A percentile compares a stretch with the other conserved stretches of the same genome.
Conservation (phyloP, 257 asterid genomes). For the Pogostemon cablin region DNA sequence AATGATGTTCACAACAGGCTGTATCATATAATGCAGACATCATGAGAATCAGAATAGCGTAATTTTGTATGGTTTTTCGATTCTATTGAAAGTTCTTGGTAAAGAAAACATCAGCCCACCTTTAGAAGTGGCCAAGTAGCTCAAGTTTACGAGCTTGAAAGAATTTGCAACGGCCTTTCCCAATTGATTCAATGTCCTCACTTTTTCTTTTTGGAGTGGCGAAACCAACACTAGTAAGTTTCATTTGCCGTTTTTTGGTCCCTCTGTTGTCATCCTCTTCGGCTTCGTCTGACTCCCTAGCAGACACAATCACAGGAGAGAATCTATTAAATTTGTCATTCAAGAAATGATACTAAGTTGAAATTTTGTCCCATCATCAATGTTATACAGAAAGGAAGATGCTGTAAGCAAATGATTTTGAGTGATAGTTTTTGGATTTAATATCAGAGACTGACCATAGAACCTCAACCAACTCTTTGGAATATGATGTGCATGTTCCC, state of each 20-base stretch:
- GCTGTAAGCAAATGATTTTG: slow-evolving; percentile 1
- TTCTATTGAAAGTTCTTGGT: background rate
- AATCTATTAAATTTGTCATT: background rate
- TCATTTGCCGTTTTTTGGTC: slow-evolving; percentile 64
- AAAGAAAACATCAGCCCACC: slow-evolving; percentile 16
- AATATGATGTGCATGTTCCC: slow-evolving; percentile 86
- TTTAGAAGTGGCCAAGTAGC: slow-evolving; percentile 64
- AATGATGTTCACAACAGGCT: background rate
- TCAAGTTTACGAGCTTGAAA: slow-evolving; percentile 94
- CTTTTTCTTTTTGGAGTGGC: slow-evolving; percentile 59
- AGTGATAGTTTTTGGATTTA: background rate
- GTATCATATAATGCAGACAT: background rate
- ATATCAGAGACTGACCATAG: slow-evolving; percentile 61
- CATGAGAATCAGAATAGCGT: background rate
- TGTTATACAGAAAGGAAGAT: background rate
- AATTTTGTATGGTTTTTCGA: no score
- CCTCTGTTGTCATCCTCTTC: slow-evolving; percentile 60
- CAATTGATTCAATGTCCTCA: slow-evolving; percentile 86
- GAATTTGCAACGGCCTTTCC: slow-evolving; percentile 85
- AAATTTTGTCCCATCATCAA: background rate
- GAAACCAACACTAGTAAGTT: slow-evolving; percentile 70
- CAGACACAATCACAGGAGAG: slow-evolving; percentile 19
- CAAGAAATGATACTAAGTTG: background rate
- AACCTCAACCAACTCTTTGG: slow-evolving; percentile 71
- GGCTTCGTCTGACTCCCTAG: slow-evolving; percentile 74